Conservation (phyloP, 345 rosid genomes). For the Lepidium didymum region DNA sequence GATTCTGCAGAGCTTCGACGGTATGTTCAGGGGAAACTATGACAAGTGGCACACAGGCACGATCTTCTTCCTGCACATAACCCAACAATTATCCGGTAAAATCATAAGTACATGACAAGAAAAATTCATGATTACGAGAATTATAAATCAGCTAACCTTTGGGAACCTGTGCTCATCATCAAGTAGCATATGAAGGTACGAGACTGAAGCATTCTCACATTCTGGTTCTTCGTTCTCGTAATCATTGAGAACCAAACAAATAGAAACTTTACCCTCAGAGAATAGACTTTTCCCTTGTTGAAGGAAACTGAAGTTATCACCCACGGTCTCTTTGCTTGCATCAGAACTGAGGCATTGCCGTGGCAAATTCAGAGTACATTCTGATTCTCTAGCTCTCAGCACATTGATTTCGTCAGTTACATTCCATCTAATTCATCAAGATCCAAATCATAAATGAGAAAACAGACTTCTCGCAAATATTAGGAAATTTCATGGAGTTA, state of each 20-base stretch:
- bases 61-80: constrained; percentile 55
- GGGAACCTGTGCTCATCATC: constrained; percentile 39
- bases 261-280: constrained; percentile 57
- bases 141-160: constrained; percentile 37
- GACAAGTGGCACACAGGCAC: constrained; percentile 53
- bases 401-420: constrained; percentile 36
- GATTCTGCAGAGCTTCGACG: constrained; percentile 34
- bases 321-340: constrained; percentile 34
- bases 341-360: constrained; percentile 32
- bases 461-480: neutral
- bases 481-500: neutral
- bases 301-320: constrained; percentile 33
- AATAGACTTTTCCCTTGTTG: constrained; percentile 47
- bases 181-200: constrained; percentile 30
- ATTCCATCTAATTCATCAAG: constrained; percentile 42
- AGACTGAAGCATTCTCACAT: constrained; percentile 18
- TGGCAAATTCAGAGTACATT: constrained; percentile 39
- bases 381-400: constrained; percentile 29
- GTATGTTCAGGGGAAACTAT: constrained; percentile 45
- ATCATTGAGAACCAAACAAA: constrained; percentile 44
- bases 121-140: neutral
- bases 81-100: neutral
- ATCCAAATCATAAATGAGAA: neutral
- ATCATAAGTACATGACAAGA: neutral
- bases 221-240: constrained; percentile 19